Conservation (phyloP, 2,329 filamentous ascomycete species). For the Fusarium sp. region DNA sequence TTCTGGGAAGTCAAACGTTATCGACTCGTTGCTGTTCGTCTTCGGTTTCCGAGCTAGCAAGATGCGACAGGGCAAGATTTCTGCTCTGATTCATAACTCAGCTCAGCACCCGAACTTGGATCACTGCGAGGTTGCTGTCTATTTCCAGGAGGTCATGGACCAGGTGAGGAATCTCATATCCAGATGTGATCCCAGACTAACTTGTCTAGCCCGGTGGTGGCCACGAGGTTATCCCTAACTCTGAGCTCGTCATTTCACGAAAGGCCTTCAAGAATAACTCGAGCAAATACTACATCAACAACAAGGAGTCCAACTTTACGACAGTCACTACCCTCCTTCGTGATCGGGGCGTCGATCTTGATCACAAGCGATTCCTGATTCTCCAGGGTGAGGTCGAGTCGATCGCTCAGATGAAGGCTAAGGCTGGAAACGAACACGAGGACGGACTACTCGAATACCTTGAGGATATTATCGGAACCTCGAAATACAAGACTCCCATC, state of each 20-base stretch:
- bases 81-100: conserved; percentile 96
- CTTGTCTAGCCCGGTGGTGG: conserved; percentile 71
- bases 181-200: conserved; percentile 40
- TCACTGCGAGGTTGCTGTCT: conserved; percentile 93
- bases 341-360: conserved; percentile 90
- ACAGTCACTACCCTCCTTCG: conserved; percentile 87
- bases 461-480: conserved; percentile 98
- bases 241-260: conserved; percentile 87
- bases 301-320: conserved; percentile 89
- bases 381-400: conserved; percentile 98
- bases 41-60: conserved; percentile 99
- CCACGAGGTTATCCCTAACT: conserved; percentile 82
- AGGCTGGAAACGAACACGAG: conserved; percentile 93
- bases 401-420: conserved; percentile 99
- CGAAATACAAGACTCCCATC: conserved; percentile 97
- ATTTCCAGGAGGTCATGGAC: conserved; percentile 96
- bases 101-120: conserved; percentile 86
- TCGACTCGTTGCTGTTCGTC: conserved; percentile 97
- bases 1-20: conserved; percentile 98
- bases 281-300: conserved; percentile 98
- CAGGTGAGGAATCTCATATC: conserved; percentile 58
- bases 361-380: conserved; percentile 98
- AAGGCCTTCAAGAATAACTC: conserved; percentile 97
- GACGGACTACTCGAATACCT: conserved; percentile 96
- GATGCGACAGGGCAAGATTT: conserved; percentile 99